A percentile compares a stretch with the other conserved stretches of the same genome.
Conservation (phyloP, 1,284 basidiomycete species). For the Fomitopsis betulina region DNA sequence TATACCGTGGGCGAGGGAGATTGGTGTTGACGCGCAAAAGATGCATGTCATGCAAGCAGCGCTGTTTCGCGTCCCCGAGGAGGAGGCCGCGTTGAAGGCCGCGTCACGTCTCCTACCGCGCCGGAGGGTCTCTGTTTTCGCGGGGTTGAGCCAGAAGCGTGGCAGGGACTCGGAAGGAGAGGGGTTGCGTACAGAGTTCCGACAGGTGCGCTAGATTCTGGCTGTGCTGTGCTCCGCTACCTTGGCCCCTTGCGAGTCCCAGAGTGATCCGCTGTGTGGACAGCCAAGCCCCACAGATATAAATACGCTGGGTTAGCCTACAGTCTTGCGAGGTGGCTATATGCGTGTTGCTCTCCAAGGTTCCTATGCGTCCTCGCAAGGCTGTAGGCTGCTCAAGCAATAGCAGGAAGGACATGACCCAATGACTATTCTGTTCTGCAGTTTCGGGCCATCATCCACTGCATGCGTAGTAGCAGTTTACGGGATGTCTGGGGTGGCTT, state of each 20-base stretch:
- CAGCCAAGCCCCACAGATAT: no score
- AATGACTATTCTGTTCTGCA: no score
- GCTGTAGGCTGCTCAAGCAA: neutral
- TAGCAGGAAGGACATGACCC: no score
- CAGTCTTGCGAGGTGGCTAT: no score
- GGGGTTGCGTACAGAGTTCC: conserved; percentile 55
- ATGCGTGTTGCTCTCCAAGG: no score
- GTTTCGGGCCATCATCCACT: no score
- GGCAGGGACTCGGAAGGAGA: conserved; percentile 75
- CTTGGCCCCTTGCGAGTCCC: neutral
- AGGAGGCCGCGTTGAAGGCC: conserved; percentile 54
- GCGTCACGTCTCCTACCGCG: conserved; percentile 37
- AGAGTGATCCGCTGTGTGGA: no score
- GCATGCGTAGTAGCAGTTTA: no score
- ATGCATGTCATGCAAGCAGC: conserved; percentile 92
- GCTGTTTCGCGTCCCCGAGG: conserved; percentile 73
- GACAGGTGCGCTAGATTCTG: conserved; percentile 42
- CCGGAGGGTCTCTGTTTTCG: conserved; percentile 32
- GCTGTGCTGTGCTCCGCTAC: neutral
- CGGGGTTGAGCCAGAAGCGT: conserved; percentile 54
- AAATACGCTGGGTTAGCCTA: no score
- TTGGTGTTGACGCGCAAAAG: conserved; percentile 76
- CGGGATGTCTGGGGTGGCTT: no score
- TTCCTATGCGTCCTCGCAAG: no score
- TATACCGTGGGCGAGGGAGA: conserved; percentile 62